phyloP scores from a whole-genome alignment of 1,284 basidiomycete species.

The Ceratobasidium theobromae region DNA sequence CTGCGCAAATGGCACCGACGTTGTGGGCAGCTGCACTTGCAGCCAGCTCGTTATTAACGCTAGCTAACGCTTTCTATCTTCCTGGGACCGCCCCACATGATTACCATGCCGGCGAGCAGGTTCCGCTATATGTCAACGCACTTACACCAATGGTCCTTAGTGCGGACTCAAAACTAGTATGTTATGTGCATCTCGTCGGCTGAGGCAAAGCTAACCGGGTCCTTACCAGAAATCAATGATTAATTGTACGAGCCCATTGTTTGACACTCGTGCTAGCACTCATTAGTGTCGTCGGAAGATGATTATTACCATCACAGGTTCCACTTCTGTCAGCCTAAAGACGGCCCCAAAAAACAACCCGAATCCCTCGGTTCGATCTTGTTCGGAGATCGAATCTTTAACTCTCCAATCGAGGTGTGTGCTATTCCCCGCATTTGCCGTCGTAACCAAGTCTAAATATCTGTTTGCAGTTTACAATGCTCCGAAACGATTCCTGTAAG shows the following conservation, averaged over 20 bases:
- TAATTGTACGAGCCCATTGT: constrained; percentile 58
- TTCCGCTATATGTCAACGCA: constrained; percentile 82
- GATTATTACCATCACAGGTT: constrained; percentile 88
- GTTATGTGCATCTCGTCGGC: constrained; percentile 41
- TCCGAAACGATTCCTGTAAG: constrained; percentile 70
- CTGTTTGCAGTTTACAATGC: constrained; percentile 71
- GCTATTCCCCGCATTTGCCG: not conserved
- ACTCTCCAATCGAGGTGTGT: constrained; percentile 82
- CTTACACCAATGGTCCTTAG: constrained; percentile 80
- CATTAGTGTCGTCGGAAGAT: constrained; percentile 49
- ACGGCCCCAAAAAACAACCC: constrained; percentile 74
- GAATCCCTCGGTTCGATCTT: constrained; percentile 92
- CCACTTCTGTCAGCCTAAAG: constrained; percentile 82
- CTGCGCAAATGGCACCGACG: constrained; percentile 9
- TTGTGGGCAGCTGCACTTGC: constrained; percentile 19
- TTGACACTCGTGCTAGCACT: constrained; percentile 38
- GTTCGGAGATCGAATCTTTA: constrained; percentile 95
- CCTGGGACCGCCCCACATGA: constrained; percentile 79
- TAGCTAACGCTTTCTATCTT: constrained; percentile 61
- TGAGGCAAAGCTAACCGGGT: constrained; percentile 11
- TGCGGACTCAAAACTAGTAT: constrained; percentile 76
- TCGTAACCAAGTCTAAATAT: not conserved
- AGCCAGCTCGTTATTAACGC: constrained; percentile 32
- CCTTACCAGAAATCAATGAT: constrained; percentile 71
- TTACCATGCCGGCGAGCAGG: constrained; percentile 67